phyloP scores from a whole-genome alignment of 192 early-diverging fungal genomes.

The Oehlia diaphana region DNA sequence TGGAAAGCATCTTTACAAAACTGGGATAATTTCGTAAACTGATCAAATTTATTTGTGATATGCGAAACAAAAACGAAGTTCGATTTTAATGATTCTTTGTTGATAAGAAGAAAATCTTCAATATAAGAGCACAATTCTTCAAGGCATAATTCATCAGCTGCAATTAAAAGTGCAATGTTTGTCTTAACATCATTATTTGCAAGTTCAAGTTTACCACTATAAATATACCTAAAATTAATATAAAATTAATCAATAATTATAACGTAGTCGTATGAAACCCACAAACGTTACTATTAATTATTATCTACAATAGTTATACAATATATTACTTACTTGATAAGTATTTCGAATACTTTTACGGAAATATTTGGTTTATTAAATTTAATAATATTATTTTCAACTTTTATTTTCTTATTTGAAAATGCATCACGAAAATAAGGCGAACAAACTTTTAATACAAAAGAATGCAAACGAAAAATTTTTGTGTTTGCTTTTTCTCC shows the following conservation, averaged over 20 bases:
- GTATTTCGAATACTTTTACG: background rate
- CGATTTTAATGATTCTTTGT: background rate
- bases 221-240: too few species aligned
- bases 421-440: conserved; percentile 5
- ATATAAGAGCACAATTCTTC: background rate
- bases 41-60: background rate
- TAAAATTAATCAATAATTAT: too few species aligned
- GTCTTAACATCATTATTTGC: too few species aligned
- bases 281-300: too few species aligned
- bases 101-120: background rate
- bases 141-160: too few species aligned
- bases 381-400: background rate
- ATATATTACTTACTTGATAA: background rate
- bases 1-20: background rate
- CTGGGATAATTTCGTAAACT: background rate
- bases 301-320: too few species aligned
- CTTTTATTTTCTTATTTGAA: background rate
- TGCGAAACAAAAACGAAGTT: background rate
- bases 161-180: too few species aligned
- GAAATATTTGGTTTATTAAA: conserved; percentile 4
- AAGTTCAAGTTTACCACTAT: too few species aligned
- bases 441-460: background rate
- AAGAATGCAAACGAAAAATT: too few species aligned
- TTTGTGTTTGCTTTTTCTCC: background rate
- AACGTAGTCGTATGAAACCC: too few species aligned